phyloP scores from a whole-genome alignment of 345 rosid genomes.

The Linum usitatissimum region DNA sequence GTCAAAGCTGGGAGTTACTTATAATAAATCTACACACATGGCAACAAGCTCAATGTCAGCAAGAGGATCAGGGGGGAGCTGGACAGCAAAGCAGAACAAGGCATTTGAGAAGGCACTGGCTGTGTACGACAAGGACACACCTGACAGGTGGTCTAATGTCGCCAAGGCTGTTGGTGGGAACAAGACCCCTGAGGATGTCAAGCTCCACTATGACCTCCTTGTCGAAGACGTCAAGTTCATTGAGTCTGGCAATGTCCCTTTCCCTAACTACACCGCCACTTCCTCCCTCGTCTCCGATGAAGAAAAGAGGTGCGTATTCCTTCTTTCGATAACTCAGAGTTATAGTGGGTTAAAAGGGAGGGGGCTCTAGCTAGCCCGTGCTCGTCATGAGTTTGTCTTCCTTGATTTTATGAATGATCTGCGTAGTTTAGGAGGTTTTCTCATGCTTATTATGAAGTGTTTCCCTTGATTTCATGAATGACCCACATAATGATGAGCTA shows the following conservation, averaged over 20 bases:
- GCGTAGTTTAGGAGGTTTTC: too few relatives aligned
- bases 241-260: constrained; percentile 76
- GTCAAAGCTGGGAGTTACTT: too few relatives aligned
- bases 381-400: too few relatives aligned
- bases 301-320: neutral
- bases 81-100: constrained; percentile 89
- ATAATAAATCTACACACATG: too few relatives aligned
- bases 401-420: too few relatives aligned
- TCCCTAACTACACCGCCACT: constrained; percentile 54
- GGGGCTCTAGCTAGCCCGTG: too few relatives aligned
- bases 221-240: constrained; percentile 69
- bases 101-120: constrained; percentile 92
- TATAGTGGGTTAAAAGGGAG: too few relatives aligned
- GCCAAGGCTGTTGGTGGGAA: constrained; percentile 84
- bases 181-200: constrained; percentile 68
- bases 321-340: neutral
- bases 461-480: too few relatives aligned
- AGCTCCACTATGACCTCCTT: constrained; percentile 9
- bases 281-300: neutral
- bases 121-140: constrained; percentile 80
- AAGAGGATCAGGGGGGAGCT: constrained; percentile 20
- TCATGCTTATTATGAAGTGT: too few relatives aligned
- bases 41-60: neutral
- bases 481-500: too few relatives aligned
- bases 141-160: constrained; percentile 92